phyloP scores from a whole-genome alignment of 2,329 filamentous ascomycete genomes.

The Colletotrichum brevisporum region DNA sequence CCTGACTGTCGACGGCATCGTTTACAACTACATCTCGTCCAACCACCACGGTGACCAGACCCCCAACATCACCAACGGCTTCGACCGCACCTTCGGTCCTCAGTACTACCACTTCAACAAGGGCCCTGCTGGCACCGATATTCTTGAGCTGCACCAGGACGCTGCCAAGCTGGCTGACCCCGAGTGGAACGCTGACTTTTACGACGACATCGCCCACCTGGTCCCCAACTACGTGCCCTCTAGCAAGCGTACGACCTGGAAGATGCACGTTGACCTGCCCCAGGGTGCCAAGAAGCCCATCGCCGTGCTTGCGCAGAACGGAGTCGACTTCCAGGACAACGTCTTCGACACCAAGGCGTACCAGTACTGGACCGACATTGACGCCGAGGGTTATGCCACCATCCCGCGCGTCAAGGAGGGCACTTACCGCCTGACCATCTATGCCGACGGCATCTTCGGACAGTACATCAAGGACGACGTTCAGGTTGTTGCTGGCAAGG shows the following conservation, averaged over 20 bases:
- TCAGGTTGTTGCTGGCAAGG: slow-evolving; percentile 56
- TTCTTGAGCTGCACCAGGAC: slow-evolving; percentile 66
- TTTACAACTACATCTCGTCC: slow-evolving; percentile 72
- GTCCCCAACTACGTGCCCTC: slow-evolving; percentile 72
- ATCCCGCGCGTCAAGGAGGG: slow-evolving; percentile 69
- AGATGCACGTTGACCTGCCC: slow-evolving; percentile 66
- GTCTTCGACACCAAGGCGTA: slow-evolving; percentile 62
- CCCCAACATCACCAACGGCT: slow-evolving; percentile 73
- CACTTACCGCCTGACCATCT: slow-evolving; percentile 73
- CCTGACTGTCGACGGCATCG: slow-evolving; percentile 71
- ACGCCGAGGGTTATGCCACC: slow-evolving; percentile 57
- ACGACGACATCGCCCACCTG: slow-evolving; percentile 72
- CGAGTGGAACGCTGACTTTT: slow-evolving; percentile 72
- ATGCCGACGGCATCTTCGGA: slow-evolving; percentile 74
- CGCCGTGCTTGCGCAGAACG: slow-evolving; percentile 65
- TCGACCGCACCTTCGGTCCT: slow-evolving; percentile 74
- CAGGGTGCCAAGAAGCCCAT: slow-evolving; percentile 62
- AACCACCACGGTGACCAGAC: slow-evolving; percentile 73
- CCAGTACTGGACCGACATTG: slow-evolving; percentile 70
- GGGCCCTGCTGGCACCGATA: slow-evolving; percentile 59
- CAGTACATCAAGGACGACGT: slow-evolving; percentile 68
- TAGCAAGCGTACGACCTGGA: slow-evolving; percentile 63
- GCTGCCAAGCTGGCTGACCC: slow-evolving; percentile 65
- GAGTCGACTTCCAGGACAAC: slow-evolving; percentile 71
- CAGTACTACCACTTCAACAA: slow-evolving; percentile 74